A percentile compares a stretch with the other conserved stretches of the same genome.
Evolutionary conservation across 2,329 filamentous ascomycete species (phyloP).

Genomic region (Dothideomycetes sp.): DNA sequence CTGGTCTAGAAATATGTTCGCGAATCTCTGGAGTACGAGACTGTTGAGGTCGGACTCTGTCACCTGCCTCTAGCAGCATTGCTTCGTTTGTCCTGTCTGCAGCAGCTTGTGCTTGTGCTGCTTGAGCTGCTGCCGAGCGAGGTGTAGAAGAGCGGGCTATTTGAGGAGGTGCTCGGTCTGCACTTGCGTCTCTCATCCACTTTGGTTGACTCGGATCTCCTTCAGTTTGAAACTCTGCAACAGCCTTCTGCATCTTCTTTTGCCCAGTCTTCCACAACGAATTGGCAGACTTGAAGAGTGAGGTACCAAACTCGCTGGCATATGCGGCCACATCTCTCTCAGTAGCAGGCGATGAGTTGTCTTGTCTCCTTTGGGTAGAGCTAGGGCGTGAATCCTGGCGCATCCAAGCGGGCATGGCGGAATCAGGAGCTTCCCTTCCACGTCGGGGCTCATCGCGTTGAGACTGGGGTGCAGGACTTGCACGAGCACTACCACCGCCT

Average conservation of each 20-base stretch:
- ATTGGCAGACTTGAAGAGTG: constrained; percentile 85
- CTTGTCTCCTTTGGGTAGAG: constrained; percentile 39
- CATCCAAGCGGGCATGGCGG: constrained; percentile 53
- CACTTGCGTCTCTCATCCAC: constrained; percentile 75
- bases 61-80: constrained; percentile 64
- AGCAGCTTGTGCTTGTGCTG: constrained; percentile 19
- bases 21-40: constrained; percentile 17
- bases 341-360: constrained; percentile 46
- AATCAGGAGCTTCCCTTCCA: constrained; percentile 16
- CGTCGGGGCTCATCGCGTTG: constrained; percentile 5
- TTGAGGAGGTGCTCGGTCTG: constrained; percentile 15
- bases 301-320: constrained; percentile 73
- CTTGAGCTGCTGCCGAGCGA: neutral
- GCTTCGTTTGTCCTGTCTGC: constrained; percentile 47
- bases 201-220: constrained; percentile 76
- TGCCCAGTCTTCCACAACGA: constrained; percentile 90
- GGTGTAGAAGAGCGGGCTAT: constrained; percentile 9
- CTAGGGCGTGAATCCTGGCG: constrained; percentile 44
- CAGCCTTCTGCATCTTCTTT: constrained; percentile 85
- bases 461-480: constrained; percentile 7
- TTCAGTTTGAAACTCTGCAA: constrained; percentile 67
- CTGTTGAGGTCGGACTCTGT: constrained; percentile 43
- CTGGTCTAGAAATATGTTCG: constrained; percentile 8
- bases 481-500: constrained; percentile 16
- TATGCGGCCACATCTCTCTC: constrained; percentile 71